Base-by-base conservation (phyloP, 768 basidiomycete genomes). In the Piloderma croceum region DNA sequence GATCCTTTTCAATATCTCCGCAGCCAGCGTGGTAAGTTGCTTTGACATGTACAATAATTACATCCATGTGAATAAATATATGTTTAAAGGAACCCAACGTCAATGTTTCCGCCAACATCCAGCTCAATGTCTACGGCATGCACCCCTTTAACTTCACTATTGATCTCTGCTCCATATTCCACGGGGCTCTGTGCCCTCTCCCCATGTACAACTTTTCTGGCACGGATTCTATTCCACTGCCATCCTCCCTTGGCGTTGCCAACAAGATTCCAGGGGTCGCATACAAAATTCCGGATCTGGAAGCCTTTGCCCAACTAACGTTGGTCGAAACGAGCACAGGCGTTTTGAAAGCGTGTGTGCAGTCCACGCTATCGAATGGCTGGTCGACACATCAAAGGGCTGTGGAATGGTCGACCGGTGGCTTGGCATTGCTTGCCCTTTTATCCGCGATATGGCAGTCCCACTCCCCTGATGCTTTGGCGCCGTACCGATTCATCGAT, bases 361-460 rank as follows among this genome's bases (percentile, higher is more conserved):
- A 93, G 60, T 79, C 91, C 13, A 93, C 91, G 2, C 68, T 97
- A 9, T 83, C 89, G 13, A 99, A 99, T 57, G 93, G 93, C 7
- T 82, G 82, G 75, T 87, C 91, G 1, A 74, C 80, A 1, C 79
- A 77, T 44, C 87, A 88, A 57, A 57, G 65, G 9, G 76, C 76
- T 11, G 92, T 90, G 10, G 74, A 80, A 50, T 94, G 89, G 86
- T 67, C 75, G 1, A 83, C 85, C 6, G 86, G 77, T 18, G 79
- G 70, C 15, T 68, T 88, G 23, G 65, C 76, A 25, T 55, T 90
- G 18, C 65, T 81, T 7, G 81, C 84, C 2, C 63, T 83, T 32
- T 50, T 62, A 34, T 71, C 75, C 24, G 65, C 74, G 34, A 48
- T 74, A 39, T 75, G 69, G 69, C 71, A 80, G 44, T 83, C 84